Evolutionary conservation across 495 filamentous ascomycete species (phyloP), one percentile per base, ranked within the genome.

Genomic region (Achaetomiella virescens): DNA sequence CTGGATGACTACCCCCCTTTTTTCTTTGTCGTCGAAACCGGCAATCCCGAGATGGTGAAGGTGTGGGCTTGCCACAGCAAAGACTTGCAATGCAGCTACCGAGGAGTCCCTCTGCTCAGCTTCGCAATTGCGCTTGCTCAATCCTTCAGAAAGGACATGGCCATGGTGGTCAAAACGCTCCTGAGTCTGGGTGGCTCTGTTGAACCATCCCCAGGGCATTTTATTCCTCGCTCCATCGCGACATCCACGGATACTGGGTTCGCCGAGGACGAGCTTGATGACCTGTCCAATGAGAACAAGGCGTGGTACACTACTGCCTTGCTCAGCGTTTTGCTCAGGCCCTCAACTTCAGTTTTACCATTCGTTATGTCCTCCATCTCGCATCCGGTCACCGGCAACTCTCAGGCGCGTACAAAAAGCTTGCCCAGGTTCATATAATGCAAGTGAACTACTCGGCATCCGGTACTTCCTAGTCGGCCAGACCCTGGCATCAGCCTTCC

Each of bases 401-500:
- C 25, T 53, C 50, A 0, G 50, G 38, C 25, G 50, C 50, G 3
- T 22, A 14, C 20, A 42, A 44, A 22, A 9, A 21, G 10, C 14
- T 53, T 22, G 38, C 40, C 9, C 22, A 22, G 17, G 31, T 35
- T 5, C 50, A 53, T 20, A 43, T 20, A 43, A 21, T 17, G 38
- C 50, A 3, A 44, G n/a, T 7, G 38, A 21, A 9, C 31, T 43
- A 10, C 31, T 53, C 17, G 50, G 38, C 11, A 33, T 53, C 15
- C 17, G 42, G 6, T 35, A 53, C 10, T 53, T 53, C 6, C 50
- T 53, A 14, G 40, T 53, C 11, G 38, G 38, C 7, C 50, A 43
- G 20, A 10, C 40, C 7, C n/a, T 35, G 15, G 50, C 50, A 31
- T 53, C 25, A 15, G 31, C 3, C 37, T 31, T 11, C n/a, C 44